Percentiles rank a stretch among this genome's conserved stretches.
These are phyloP conservation scores for Paracoccidioides lutzii DNA, from an alignment of 2,329 filamentous ascomycete genomes.

Conservation along the genomic window DNA sequence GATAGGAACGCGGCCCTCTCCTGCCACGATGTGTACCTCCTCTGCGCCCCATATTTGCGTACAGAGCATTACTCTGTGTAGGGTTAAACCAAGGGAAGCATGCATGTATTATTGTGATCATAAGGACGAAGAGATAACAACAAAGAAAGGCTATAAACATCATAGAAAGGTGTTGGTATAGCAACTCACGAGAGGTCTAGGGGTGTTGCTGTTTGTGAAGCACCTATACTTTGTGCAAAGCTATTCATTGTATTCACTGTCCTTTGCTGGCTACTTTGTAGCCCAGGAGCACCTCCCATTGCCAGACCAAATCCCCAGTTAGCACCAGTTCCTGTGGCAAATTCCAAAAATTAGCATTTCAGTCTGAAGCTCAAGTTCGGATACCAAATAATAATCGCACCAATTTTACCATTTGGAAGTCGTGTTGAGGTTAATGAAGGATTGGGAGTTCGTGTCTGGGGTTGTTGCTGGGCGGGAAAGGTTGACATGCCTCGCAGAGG, in stretches of 20 bases:
- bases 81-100: too few relatives aligned
- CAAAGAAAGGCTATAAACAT: neutral
- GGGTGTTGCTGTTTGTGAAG: slow-evolving; percentile 40
- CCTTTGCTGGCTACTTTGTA: slow-evolving; percentile 39
- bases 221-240: slow-evolving; percentile 45
- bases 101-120: neutral
- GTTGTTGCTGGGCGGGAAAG: slow-evolving; percentile 41
- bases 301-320: slow-evolving; percentile 47
- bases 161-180: neutral
- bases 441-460: slow-evolving; percentile 29
- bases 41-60: neutral
- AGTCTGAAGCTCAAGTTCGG: slow-evolving; percentile 4
- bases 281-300: slow-evolving; percentile 39
- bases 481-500: slow-evolving; percentile 41
- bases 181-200: slow-evolving; percentile 45
- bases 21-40: slow-evolving; percentile 7
- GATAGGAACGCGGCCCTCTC: neutral
- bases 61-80: too few relatives aligned
- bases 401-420: slow-evolving; percentile 43
- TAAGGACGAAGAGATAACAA: neutral
- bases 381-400: slow-evolving; percentile 20
- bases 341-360: slow-evolving; percentile 1
- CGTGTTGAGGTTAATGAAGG: slow-evolving; percentile 36
- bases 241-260: slow-evolving; percentile 39
- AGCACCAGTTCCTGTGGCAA: slow-evolving; percentile 36